Evolutionary conservation across 345 rosid species (phyloP), one percentile per base, ranked within the genome.

Genomic region (Cardamine resedifolia): DNA sequence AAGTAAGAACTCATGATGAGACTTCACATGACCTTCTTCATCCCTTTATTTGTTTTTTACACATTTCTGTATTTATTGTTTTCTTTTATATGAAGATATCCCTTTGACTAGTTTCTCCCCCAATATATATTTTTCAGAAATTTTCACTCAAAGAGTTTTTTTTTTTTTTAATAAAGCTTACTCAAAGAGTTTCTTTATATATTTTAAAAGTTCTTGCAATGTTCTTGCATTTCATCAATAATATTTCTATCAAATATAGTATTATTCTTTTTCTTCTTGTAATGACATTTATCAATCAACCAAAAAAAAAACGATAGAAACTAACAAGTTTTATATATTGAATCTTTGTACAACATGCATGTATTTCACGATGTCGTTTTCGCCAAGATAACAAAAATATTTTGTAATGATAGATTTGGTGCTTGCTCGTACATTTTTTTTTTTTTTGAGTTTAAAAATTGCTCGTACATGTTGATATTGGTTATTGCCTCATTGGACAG

Each of bases 11-110:
- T 75, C 64, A 75, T 75, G 74, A 75, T 75, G 69, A 75, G 74
- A 75, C 74, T 47, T 75, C 79, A 75, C 79, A 75, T 75, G 79
- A 62, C 70, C 79, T 67, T 49, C 68, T 68, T 21, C 60, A 50
- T 12, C 64, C 39, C 71, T 72, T 72, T 65, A 31, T 39, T 38
- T 9, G 0, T 34, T 65, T 52, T 64, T 56, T 72, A 31, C 34
- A 43, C 71, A 44, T 23, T 64, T 53, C 1, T 10, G 3, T 55
- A n/a, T 72, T 73, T 33, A 63, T 43, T 67, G 8, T 58, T 59
- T 36, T 65, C 14, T 41, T 64, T 31, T 64, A 38, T 71, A 50
- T 61, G 51, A 61, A 60, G 18, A 38, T 71, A 50, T 20, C 31
- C 52, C 1, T 50, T 71, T 71, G 39, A 3, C 10, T 36, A 20